Evolutionary conservation across 1,139 yeast genomes (phyloP).

Genomic region (Yamadazyma blattariae): DNA sequence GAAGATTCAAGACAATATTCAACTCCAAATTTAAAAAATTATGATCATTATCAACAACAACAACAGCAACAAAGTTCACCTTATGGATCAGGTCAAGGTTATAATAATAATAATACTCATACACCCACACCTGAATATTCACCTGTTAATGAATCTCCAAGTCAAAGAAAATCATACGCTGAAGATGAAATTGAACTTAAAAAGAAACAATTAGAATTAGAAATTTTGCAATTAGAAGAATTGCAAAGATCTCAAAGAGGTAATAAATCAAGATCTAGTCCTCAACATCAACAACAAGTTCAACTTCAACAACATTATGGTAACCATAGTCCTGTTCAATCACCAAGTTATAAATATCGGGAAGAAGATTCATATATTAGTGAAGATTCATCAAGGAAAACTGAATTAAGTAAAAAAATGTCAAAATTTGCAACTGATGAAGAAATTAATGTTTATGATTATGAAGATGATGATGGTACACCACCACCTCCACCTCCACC

Average conservation of each 20-base stretch:
- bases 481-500: constrained; percentile 59
- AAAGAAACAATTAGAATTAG: constrained; percentile 40
- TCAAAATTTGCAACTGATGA: constrained; percentile 27
- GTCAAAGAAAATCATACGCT: constrained; percentile 3
- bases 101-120: not conserved
- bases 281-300: no score
- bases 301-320: not conserved
- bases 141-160: constrained; percentile 28
- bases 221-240: constrained; percentile 35
- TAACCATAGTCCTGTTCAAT: constrained; percentile 7
- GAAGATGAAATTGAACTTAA: constrained; percentile 23
- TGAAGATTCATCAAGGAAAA: constrained; percentile 37
- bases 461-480: constrained; percentile 15
- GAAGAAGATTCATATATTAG: constrained; percentile 31
- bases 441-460: constrained; percentile 17
- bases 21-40: constrained; percentile 15
- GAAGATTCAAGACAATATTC: constrained; percentile 17
- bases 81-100: not conserved
- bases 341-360: constrained; percentile 4
- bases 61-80: not conserved
- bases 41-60: constrained; percentile 4
- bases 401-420: constrained; percentile 37
- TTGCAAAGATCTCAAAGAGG: constrained; percentile 28
- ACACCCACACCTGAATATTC: constrained; percentile 23
- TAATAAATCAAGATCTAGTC: constrained; percentile 9